Evolutionary conservation across 2,329 filamentous ascomycete species (phyloP).

Genomic region (Colletotrichum camelliae): DNA sequence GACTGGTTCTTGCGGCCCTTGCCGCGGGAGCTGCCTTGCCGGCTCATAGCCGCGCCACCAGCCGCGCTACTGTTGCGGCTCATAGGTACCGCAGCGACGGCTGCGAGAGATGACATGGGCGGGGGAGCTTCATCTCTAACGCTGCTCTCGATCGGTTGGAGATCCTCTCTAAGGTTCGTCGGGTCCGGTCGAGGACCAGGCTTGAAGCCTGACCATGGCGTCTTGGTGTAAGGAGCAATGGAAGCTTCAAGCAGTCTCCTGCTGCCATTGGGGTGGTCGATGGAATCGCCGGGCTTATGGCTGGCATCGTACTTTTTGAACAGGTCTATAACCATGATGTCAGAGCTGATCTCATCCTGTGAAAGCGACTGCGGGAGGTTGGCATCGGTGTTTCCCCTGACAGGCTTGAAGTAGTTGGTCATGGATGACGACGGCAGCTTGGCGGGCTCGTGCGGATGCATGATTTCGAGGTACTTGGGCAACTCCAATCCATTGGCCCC

Average conservation of each 20-base stretch:
- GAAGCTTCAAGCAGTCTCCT: slow-evolving; percentile 62
- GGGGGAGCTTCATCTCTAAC: slow-evolving; percentile 44
- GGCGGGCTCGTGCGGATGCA: slow-evolving; percentile 58
- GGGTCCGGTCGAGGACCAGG: slow-evolving; percentile 51
- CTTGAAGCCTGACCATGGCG: slow-evolving; percentile 54
- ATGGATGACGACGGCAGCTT: slow-evolving; percentile 64
- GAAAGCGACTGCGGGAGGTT: slow-evolving; percentile 59
- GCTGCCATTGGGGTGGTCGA: slow-evolving; percentile 59
- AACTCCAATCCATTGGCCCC: slow-evolving; percentile 65
- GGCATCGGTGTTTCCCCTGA: slow-evolving; percentile 58
- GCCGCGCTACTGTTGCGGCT: slow-evolving; percentile 59
- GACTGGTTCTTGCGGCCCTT: slow-evolving; percentile 42
- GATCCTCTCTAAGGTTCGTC: slow-evolving; percentile 53
- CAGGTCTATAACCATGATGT: slow-evolving; percentile 63
- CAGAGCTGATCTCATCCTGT: slow-evolving; percentile 57
- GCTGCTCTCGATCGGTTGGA: slow-evolving; percentile 53
- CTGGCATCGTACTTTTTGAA: slow-evolving; percentile 61
- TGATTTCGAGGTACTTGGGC: slow-evolving; percentile 62
- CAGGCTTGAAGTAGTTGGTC: slow-evolving; percentile 64
- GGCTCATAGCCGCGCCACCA: slow-evolving; percentile 62
- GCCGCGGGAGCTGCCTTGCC: slow-evolving; percentile 58
- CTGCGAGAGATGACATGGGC: slow-evolving; percentile 25
- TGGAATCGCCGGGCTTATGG: slow-evolving; percentile 59
- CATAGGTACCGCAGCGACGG: slow-evolving; percentile 51
- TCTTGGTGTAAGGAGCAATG: slow-evolving; percentile 51